Conservation (phyloP, 169 alveolate genomes). For the Eimeria necatrix region DNA sequence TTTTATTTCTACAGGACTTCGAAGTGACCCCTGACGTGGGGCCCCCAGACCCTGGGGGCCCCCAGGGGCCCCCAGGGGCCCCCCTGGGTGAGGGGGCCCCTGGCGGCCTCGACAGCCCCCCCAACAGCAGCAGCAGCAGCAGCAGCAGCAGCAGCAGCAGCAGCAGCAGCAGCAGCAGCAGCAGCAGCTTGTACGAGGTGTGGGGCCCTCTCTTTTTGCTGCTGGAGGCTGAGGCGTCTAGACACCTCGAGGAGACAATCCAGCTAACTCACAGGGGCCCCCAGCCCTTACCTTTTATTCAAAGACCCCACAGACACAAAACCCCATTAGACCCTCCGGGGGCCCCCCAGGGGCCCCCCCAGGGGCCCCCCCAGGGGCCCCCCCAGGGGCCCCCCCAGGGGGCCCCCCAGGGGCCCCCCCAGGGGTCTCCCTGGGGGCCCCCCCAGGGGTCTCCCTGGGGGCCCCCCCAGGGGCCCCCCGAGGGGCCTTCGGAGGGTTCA, state of each 20-base stretch:
- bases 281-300: neutral
- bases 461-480: too few relatives aligned
- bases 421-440: too few relatives aligned
- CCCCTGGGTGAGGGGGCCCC: neutral
- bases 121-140: neutral
- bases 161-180: neutral
- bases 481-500: too few relatives aligned
- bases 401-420: neutral
- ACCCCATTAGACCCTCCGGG: neutral
- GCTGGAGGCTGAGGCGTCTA: conserved; percentile 33
- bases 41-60: neutral
- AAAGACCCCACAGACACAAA: neutral
- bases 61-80: conserved; percentile 23
- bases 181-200: conserved; percentile 15
- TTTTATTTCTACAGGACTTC: neutral
- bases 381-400: neutral
- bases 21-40: neutral
- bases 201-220: neutral
- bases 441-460: too few relatives aligned
- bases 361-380: neutral
- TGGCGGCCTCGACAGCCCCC: neutral
- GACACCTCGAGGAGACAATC: neutral
- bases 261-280: neutral
- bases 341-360: neutral
- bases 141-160: neutral